These are phyloP conservation scores for Russula abietina DNA, from an alignment of 768 basidiomycete genomes.

Conservation along the genomic window DNA sequence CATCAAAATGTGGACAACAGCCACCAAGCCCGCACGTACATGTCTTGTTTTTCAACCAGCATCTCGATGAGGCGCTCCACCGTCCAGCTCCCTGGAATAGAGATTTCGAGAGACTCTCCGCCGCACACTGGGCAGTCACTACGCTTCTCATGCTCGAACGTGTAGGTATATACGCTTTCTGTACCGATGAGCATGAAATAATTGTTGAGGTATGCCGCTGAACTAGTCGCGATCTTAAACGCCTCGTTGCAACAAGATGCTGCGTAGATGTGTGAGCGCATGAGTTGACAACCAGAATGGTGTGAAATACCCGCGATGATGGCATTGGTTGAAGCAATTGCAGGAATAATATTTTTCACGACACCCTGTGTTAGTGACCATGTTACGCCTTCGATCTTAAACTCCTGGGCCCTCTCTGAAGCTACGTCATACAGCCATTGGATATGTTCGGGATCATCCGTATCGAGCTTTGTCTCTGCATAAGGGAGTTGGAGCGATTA, in stretches of 20 bases:
- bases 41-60: constrained; percentile 80
- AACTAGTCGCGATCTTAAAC: constrained; percentile 95
- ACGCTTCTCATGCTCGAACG: constrained; percentile 91
- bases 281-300: background rate
- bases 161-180: constrained; percentile 93
- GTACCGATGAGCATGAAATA: constrained; percentile 99
- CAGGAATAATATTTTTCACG: constrained; percentile 99
- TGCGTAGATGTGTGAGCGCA: constrained; percentile 28
- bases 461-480: constrained; percentile 91
- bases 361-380: constrained; percentile 98
- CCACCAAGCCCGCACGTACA: constrained; percentile 48
- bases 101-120: constrained; percentile 74
- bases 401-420: constrained; percentile 77
- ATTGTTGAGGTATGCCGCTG: constrained; percentile 91
- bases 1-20: background rate
- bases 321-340: constrained; percentile 97
- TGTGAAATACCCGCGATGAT: constrained; percentile 77
- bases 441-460: constrained; percentile 95
- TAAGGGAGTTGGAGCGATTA: background rate
- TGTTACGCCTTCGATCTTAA: constrained; percentile 97
- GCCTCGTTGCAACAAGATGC: constrained; percentile 99
- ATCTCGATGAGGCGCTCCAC: constrained; percentile 86
- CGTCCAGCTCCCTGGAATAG: constrained; percentile 64
- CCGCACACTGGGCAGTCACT: constrained; percentile 97
- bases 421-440: constrained; percentile 86